phyloP scores from a whole-genome alignment of 108 stramenopile genomes.

The Skeletonema potamos region DNA sequence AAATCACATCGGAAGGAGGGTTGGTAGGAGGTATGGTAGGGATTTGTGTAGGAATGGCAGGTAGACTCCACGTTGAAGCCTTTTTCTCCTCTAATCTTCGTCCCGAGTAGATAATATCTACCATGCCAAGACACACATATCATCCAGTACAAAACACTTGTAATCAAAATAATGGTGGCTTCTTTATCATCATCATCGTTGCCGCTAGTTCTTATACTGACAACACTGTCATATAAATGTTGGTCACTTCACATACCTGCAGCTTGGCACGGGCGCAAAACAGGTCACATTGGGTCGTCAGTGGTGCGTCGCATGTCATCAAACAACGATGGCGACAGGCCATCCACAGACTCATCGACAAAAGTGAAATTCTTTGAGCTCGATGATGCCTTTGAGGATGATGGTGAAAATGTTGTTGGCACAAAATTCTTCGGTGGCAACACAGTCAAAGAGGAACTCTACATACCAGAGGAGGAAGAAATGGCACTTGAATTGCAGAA shows the following conservation, averaged over 20 bases:
- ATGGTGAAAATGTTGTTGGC: conserved; percentile 39
- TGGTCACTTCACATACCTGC: neutral
- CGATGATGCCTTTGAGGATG: conserved; percentile 37
- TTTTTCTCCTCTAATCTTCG: too few relatives aligned
- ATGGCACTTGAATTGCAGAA: conserved; percentile 39
- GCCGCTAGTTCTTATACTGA: neutral
- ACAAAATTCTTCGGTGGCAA: conserved; percentile 67
- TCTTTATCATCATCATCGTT: neutral
- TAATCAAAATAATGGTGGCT: neutral
- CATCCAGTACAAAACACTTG: too few relatives aligned
- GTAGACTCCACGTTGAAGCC: too few relatives aligned
- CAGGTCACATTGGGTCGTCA: neutral
- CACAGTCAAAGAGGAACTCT: conserved; percentile 76
- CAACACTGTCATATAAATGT: neutral
- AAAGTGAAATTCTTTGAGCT: conserved; percentile 34
- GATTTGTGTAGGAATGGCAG: too few relatives aligned
- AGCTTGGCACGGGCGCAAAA: neutral
- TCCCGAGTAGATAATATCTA: too few relatives aligned
- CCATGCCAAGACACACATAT: too few relatives aligned
- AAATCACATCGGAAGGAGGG: too few relatives aligned
- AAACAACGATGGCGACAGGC: conserved; percentile 10
- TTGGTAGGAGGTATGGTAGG: too few relatives aligned
- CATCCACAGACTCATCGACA: neutral
- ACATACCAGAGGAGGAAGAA: conserved; percentile 65
- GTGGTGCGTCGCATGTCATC: neutral